Base-by-base conservation (phyloP, 106 monocot species). In the Cymbidium sinense region DNA sequence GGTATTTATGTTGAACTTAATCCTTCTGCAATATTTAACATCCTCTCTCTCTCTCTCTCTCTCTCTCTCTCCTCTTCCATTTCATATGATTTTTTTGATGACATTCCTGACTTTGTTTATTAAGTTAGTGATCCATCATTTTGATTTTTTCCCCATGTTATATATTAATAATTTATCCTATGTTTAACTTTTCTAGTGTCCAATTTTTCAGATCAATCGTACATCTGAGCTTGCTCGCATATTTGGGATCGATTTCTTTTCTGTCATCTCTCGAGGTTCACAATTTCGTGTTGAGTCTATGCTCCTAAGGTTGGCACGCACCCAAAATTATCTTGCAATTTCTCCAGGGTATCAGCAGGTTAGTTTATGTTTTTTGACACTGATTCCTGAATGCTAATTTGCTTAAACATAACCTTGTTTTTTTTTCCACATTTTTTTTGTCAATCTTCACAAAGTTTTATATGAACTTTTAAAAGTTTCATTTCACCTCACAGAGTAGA, bases 201-300 rank as follows among this genome's bases (percentile, higher is more conserved):
- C 11, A 52, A 20, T 79, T 77, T 37, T 85, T 43, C 86, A 98
- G 96, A 86, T 98, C 58, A 98, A 92, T 81, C 84, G 98, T 25
- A 94, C 94, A 51, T 98, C 98, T 87, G 94, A 98, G 84, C 92
- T 98, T 77, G 94, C 98, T 76, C 94, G 98, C 64, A 88, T 94
- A 36, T 98, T 98, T 86, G 98, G 98, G 37, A 98, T 98, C 79
- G 98, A 98, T 70, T 98, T 98, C 83, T 98, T 92, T 75, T 98
- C 98, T 44, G 98, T 98, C 39, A 85, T 98, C 31, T 94, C 98
- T 75, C 86, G 98, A 71, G 98, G 98, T 43, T 98, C 98, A 74
- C 98, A 98, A 61, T 98, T 82, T 83, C 94, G 98, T 74, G 98
- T 98, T 75, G 98, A 98, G 82, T 98, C 98, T 64, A 98, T 98